phyloP scores from a whole-genome alignment of 2,329 filamentous ascomycete genomes.

The Capronia epimyces region DNA sequence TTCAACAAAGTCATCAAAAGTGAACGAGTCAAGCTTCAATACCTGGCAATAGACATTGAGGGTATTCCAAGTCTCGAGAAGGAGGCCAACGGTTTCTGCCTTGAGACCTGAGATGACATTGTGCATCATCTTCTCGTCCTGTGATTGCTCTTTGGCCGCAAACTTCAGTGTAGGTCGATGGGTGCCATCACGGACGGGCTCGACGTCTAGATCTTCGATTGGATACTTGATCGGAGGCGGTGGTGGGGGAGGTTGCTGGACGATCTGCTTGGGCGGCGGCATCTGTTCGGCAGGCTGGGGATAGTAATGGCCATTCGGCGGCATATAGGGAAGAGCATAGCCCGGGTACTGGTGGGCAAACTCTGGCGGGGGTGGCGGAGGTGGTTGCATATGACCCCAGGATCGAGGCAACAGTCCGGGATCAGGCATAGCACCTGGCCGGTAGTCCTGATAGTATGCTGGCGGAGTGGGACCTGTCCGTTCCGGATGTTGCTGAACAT shows the following conservation, averaged over 20 bases:
- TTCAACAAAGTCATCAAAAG: conserved; percentile 91
- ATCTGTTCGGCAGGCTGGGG: conserved; percentile 18
- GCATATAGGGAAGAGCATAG: conserved; percentile 28
- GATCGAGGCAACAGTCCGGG: conserved; percentile 35
- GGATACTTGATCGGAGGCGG: conserved; percentile 85
- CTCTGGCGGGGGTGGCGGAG: conserved; percentile 9
- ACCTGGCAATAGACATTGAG: conserved; percentile 97
- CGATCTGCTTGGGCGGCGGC: conserved; percentile 9
- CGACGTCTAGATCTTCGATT: conserved; percentile 84
- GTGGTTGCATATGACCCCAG: conserved; percentile 20
- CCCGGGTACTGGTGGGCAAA: conserved; percentile 10
- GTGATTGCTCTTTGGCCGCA: conserved; percentile 50
- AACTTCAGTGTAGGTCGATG: conserved; percentile 73
- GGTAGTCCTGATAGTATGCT: conserved; percentile 53
- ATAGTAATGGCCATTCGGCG: conserved; percentile 31
- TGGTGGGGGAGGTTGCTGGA: conserved; percentile 52
- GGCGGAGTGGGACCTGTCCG: conserved; percentile 37
- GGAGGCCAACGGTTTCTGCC: conserved; percentile 76
- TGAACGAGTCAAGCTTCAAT: conserved; percentile 91
- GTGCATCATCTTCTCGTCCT: conserved; percentile 49
- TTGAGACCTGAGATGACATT: conserved; percentile 56
- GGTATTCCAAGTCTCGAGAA: conserved; percentile 93
- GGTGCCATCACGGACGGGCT: conserved; percentile 57
- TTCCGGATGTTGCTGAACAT: conserved; percentile 11
- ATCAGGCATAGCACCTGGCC: conserved; percentile 42